Conservation (phyloP, 805 yeast species). For the Starmerella potacharoeniae region DNA sequence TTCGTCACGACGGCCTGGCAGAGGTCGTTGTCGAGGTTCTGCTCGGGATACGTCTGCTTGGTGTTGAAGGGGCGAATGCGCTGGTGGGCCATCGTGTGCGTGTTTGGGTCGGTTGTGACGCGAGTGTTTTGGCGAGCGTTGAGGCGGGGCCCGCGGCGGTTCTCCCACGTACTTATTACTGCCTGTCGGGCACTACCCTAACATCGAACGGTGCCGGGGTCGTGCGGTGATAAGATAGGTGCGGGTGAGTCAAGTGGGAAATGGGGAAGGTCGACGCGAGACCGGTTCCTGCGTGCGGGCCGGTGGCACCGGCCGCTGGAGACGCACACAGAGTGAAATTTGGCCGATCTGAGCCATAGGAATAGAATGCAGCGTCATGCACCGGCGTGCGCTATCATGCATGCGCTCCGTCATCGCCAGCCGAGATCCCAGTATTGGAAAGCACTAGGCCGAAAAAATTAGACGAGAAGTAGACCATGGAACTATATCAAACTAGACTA, state of each 20-base stretch:
- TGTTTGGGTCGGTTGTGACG: neutral
- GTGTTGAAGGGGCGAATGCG: slow-evolving; percentile 20
- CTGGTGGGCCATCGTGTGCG: slow-evolving; percentile 11
- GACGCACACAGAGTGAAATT: too few relatives aligned
- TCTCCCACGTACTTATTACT: too few relatives aligned
- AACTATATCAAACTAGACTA: too few relatives aligned
- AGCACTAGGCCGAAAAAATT: too few relatives aligned
- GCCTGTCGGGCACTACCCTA: neutral
- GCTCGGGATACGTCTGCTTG: slow-evolving; percentile 19
- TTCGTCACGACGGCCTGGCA: slow-evolving; percentile 21
- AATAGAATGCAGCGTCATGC: too few relatives aligned
- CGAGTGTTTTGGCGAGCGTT: neutral
- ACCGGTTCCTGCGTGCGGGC: neutral
- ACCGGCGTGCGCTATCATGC: too few relatives aligned
- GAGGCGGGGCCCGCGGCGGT: neutral
- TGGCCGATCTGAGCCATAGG: too few relatives aligned
- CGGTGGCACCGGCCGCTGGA: too few relatives aligned
- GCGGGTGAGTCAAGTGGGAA: neutral
- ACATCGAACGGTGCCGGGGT: neutral
- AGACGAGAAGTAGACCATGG: too few relatives aligned
- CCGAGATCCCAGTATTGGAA: too few relatives aligned
- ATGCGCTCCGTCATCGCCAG: too few relatives aligned
- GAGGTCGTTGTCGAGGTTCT: slow-evolving; percentile 17
- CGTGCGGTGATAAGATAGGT: neutral
- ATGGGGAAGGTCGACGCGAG: neutral